phyloP scores from a whole-genome alignment of 176 grass and related monocot genomes.

The Triticum timopheevii region DNA sequence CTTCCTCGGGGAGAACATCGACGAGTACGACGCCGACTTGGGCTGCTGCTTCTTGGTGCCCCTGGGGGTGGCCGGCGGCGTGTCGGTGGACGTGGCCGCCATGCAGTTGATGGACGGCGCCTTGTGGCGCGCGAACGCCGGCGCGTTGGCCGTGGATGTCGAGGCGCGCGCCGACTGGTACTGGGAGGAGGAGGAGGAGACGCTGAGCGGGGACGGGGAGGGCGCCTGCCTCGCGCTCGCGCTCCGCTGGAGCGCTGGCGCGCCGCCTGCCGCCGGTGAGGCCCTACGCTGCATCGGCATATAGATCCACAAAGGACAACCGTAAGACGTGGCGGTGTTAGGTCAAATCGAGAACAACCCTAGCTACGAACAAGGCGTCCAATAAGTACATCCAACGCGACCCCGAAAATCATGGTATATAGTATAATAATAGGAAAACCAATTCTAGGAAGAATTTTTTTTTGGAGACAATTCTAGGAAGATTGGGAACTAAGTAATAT shows the following conservation, averaged over 20 bases:
- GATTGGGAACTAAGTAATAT: neutral
- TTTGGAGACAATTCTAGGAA: neutral
- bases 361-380: neutral
- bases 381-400: neutral
- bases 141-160: neutral
- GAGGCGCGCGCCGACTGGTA: neutral
- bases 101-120: slow-evolving; percentile 34
- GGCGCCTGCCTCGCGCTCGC: slow-evolving; percentile 9
- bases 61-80: slow-evolving; percentile 18
- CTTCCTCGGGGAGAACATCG: slow-evolving; percentile 31
- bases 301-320: neutral
- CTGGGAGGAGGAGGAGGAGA: neutral
- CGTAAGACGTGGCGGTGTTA: neutral
- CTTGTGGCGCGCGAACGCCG: neutral
- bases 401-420: neutral
- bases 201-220: slow-evolving; percentile 23
- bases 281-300: slow-evolving; percentile 8
- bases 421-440: neutral
- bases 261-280: neutral
- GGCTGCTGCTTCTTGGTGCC: neutral
- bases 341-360: neutral
- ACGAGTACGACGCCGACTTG: slow-evolving; percentile 5
- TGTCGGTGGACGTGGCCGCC: neutral
- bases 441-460: neutral
- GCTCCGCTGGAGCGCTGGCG: slow-evolving; percentile 14